A percentile compares a stretch with the other conserved stretches of the same genome.
Evolutionary conservation across 2,329 filamentous ascomycete genomes (phyloP).

Genomic region (Ilyonectria sp.): DNA sequence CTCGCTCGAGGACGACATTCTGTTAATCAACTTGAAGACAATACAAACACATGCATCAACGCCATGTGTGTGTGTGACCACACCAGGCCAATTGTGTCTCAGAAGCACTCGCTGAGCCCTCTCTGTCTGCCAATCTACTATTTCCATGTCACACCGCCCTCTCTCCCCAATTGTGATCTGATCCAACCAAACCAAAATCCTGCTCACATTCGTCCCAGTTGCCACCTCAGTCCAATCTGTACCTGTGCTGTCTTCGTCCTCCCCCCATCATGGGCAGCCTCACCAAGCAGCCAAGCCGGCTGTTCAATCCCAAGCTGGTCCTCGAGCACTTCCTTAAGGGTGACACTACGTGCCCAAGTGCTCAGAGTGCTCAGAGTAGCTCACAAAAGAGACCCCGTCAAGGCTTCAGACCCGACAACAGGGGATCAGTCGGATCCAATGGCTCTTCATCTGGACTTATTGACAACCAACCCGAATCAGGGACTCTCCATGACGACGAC

Average conservation of each 20-base stretch:
- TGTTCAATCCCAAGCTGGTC: not conserved
- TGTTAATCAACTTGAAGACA: no score
- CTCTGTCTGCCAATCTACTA: no score
- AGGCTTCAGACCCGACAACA: not conserved
- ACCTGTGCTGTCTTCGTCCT: not conserved
- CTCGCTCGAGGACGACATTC: no score
- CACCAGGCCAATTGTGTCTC: no score
- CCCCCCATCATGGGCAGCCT: not conserved
- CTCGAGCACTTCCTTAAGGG: not conserved
- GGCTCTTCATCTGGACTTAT: not conserved
- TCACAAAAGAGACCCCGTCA: not conserved
- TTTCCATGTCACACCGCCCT: no score
- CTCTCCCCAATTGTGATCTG: no score
- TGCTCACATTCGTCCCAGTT: not conserved
- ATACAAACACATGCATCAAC: no score
- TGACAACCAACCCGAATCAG: not conserved
- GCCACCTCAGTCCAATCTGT: not conserved
- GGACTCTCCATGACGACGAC: not conserved
- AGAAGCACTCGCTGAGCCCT: no score
- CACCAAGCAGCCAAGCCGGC: not conserved
- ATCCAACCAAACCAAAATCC: not conserved
- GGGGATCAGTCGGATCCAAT: not conserved
- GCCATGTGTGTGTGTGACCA: no score
- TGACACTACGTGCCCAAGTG: not conserved
- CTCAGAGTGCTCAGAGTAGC: not conserved